Conservation (phyloP, 2,329 filamentous ascomycete genomes). For the Penicillium verrucosum region DNA sequence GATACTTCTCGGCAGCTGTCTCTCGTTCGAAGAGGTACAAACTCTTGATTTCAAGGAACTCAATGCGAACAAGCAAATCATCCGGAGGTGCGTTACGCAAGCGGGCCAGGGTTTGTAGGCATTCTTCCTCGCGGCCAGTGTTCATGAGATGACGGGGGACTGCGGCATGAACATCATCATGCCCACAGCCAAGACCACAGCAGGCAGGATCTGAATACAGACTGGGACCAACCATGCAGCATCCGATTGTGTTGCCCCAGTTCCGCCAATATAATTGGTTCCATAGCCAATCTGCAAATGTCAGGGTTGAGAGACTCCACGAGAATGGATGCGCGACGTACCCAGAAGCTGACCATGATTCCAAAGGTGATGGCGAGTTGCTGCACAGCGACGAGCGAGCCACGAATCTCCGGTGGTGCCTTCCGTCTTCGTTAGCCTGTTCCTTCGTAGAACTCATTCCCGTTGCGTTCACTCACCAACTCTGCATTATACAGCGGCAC, state of each 20-base stretch:
- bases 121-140: constrained; percentile 65
- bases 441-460: neutral
- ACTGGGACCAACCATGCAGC: constrained; percentile 73
- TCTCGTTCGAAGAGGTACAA: constrained; percentile 71
- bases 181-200: constrained; percentile 62
- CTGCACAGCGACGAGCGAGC: constrained; percentile 42
- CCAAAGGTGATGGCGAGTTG: constrained; percentile 46
- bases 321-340: constrained; percentile 13
- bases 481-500: constrained; percentile 43
- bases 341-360: constrained; percentile 45
- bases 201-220: constrained; percentile 67
- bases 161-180: constrained; percentile 75
- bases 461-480: constrained; percentile 18
- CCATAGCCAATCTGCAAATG: constrained; percentile 40
- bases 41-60: constrained; percentile 76
- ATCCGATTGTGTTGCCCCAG: constrained; percentile 56
- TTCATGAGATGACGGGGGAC: constrained; percentile 69
- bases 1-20: constrained; percentile 63
- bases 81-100: constrained; percentile 63
- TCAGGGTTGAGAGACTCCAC: constrained; percentile 8
- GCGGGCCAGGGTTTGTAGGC: constrained; percentile 58
- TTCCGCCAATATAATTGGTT: constrained; percentile 64
- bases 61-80: constrained; percentile 68
- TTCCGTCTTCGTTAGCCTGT: constrained; percentile 9
- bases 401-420: constrained; percentile 44